These are phyloP conservation scores for Phanerodontia chrysosporium DNA, from an alignment of 768 basidiomycete genomes.

Conservation along the genomic window DNA sequence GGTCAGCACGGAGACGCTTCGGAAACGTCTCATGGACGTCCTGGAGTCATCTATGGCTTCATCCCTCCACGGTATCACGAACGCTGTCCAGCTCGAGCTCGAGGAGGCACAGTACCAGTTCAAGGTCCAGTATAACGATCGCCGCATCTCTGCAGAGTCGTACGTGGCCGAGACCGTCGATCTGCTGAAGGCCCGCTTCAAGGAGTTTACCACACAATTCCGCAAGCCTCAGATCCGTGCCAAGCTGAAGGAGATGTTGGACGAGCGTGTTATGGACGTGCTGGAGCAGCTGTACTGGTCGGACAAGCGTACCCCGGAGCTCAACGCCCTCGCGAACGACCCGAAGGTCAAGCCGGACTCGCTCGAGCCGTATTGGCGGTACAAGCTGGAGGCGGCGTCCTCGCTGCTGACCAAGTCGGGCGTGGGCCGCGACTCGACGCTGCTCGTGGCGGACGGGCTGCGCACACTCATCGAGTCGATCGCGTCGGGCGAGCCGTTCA, in stretches of 20 bases:
- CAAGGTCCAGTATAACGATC: conserved; percentile 98
- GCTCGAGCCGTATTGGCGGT: conserved; percentile 89
- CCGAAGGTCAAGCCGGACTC: conserved; percentile 66
- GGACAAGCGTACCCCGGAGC: conserved; percentile 74
- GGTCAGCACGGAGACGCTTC: conserved; percentile 89
- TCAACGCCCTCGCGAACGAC: conserved; percentile 66
- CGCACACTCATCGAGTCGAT: conserved; percentile 88
- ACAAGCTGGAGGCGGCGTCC: conserved; percentile 93
- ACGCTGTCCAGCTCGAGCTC: conserved; percentile 94
- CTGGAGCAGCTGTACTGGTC: conserved; percentile 97
- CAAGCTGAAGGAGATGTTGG: conserved; percentile 88
- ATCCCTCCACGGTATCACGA: conserved; percentile 92
- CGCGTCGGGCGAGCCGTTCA: conserved; percentile 88
- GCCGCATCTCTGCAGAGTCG: conserved; percentile 89
- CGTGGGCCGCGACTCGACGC: conserved; percentile 89
- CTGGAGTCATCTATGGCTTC: conserved; percentile 97
- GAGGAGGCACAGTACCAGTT: conserved; percentile 98
- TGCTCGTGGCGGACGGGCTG: conserved; percentile 91
- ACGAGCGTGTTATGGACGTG: conserved; percentile 95
- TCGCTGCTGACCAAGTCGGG: conserved; percentile 94
- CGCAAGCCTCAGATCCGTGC: conserved; percentile 83
- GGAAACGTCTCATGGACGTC: conserved; percentile 91
- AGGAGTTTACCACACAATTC: conserved; percentile 80
- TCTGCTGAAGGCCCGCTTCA: conserved; percentile 84
- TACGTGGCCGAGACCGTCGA: conserved; percentile 99